Evolutionary conservation across 192 early-diverging fungal species (phyloP).

Genomic region (Gamsiella multidivaricata): DNA sequence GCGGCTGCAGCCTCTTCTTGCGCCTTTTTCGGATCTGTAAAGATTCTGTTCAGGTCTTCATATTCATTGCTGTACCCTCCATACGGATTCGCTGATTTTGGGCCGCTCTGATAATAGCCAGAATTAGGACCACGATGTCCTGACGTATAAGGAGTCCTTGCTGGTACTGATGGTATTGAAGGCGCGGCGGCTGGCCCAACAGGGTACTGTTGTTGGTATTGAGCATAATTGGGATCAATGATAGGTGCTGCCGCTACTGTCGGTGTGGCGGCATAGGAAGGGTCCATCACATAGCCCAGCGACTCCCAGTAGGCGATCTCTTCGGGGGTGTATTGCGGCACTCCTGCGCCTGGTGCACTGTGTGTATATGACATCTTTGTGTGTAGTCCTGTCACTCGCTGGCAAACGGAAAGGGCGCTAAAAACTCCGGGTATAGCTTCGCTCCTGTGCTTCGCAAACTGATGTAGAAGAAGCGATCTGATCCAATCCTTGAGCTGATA

Average conservation of each 20-base stretch:
- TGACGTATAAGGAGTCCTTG: not conserved
- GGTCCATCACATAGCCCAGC: conserved; percentile 38
- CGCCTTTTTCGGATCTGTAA: conserved; percentile 46
- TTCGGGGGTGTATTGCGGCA: conserved; percentile 30
- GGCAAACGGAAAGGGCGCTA: not conserved
- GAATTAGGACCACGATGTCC: not conserved
- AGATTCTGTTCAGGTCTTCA: conserved; percentile 48
- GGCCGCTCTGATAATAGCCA: not conserved
- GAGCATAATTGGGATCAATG: conserved; percentile 11
- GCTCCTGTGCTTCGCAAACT: no score
- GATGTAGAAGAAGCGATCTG: no score
- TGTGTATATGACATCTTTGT: conserved; percentile 28
- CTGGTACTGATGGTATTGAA: conserved; percentile 16
- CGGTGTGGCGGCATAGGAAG: conserved; percentile 9
- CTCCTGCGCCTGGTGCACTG: not conserved
- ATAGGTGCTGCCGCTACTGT: not conserved
- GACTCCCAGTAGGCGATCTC: conserved; percentile 55
- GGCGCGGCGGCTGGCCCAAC: not conserved
- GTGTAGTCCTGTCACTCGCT: no score
- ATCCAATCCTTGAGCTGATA: no score
- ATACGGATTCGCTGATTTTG: not conserved
- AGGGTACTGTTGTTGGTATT: conserved; percentile 20
- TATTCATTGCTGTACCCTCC: conserved; percentile 7
- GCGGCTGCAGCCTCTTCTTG: conserved; percentile 44
- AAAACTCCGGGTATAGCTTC: no score